These are phyloP conservation scores for Talaromyces pinophilus DNA, from an alignment of 2,329 filamentous ascomycete genomes.

Conservation along the genomic window DNA sequence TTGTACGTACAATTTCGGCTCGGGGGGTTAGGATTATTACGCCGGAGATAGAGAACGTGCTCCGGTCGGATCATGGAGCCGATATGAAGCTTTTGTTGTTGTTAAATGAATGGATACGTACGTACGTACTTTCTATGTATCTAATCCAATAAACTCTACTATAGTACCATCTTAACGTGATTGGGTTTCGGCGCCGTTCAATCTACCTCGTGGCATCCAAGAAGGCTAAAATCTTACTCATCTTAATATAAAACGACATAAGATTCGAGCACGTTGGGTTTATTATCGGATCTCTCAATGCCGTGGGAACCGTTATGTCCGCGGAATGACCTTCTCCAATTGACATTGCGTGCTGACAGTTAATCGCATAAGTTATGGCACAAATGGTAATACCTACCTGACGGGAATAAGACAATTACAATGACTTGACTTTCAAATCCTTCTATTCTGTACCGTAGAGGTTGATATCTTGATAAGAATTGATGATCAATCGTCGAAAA, in stretches of 20 bases:
- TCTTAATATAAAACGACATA: background rate
- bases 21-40: background rate
- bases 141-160: background rate
- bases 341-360: background rate
- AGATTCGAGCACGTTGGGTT: background rate
- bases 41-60: background rate
- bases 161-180: background rate
- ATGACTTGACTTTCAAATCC: background rate
- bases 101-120: background rate
- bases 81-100: background rate
- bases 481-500: background rate
- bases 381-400: no score
- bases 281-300: background rate
- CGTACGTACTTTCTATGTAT: background rate
- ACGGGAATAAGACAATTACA: no score
- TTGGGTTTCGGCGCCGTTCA: background rate
- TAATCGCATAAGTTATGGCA: no score
- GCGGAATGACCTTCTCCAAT: background rate
- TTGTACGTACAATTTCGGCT: constrained; percentile 1
- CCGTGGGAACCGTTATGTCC: background rate
- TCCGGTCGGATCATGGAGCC: background rate
- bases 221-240: background rate
- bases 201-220: background rate
- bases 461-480: background rate
- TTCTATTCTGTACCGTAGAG: background rate